phyloP scores from a whole-genome alignment of 345 rosid species.

The Garcia nutans region DNA sequence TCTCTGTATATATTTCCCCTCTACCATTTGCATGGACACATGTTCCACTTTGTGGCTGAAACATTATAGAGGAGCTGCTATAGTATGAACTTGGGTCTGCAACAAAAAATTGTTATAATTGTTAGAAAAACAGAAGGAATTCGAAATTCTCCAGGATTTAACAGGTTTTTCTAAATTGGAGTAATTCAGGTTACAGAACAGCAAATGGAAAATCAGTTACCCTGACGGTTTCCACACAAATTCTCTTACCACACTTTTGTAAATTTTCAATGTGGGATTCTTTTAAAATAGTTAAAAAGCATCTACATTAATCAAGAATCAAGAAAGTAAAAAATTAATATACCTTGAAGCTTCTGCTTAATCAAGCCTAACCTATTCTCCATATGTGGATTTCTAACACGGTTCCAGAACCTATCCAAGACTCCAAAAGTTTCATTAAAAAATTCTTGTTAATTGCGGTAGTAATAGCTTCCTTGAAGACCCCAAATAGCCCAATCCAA shows the following conservation, averaged over 20 bases:
- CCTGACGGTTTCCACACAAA: no score
- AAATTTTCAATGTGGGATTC: no score
- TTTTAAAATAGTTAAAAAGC: no score
- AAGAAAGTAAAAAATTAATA: neutral
- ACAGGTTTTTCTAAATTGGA: no score
- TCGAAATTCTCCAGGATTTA: no score
- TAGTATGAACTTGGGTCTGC: constrained; percentile 11
- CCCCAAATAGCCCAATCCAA: constrained; percentile 26
- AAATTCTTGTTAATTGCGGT: neutral
- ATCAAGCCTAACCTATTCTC: constrained; percentile 6
- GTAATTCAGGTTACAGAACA: no score
- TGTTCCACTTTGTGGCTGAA: constrained; percentile 18
- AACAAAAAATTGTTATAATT: neutral
- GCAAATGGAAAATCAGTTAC: no score
- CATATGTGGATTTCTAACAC: neutral
- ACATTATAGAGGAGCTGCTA: neutral
- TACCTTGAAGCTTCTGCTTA: constrained; percentile 16
- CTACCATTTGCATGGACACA: neutral
- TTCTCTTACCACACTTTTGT: no score
- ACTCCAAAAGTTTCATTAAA: constrained; percentile 13
- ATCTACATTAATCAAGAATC: neutral
- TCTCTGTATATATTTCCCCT: neutral
- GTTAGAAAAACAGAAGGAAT: no score
- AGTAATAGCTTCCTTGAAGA: constrained; percentile 22
- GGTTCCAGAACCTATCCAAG: constrained; percentile 12